A percentile compares a stretch with the other conserved stretches of the same genome.
Conservation (phyloP, 2,329 filamentous ascomycete species). For the Alternaria gansuensis region DNA sequence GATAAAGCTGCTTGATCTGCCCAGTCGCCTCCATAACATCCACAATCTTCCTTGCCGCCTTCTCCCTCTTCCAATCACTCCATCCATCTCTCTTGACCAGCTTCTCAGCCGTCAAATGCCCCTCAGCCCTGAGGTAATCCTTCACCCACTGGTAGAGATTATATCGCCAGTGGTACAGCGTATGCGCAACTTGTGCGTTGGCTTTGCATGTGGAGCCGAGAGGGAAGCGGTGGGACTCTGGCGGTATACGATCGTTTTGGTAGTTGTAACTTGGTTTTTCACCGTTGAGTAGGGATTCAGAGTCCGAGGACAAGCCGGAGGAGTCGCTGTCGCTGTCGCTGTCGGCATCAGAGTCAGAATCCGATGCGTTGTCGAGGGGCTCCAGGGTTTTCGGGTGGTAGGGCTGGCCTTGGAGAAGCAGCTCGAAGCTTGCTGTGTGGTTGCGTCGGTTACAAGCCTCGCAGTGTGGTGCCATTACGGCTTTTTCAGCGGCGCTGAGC, state of each 20-base stretch:
- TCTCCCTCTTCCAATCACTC: slow-evolving; percentile 66
- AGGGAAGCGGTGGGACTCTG: slow-evolving; percentile 41
- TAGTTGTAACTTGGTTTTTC: slow-evolving; percentile 40
- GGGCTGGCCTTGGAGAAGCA: slow-evolving; percentile 70
- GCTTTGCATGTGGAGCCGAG: slow-evolving; percentile 61
- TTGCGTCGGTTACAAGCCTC: slow-evolving; percentile 75
- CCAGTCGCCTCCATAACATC: slow-evolving; percentile 69
- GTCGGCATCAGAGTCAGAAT: slow-evolving; percentile 33
- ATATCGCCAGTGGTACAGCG: slow-evolving; percentile 77
- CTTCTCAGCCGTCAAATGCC: slow-evolving; percentile 65
- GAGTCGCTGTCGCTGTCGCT: slow-evolving; percentile 20
- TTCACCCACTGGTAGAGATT: slow-evolving; percentile 77
- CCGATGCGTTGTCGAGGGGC: slow-evolving; percentile 62
- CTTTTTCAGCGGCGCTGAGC: slow-evolving; percentile 22
- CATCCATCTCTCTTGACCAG: slow-evolving; percentile 69
- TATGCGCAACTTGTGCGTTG: slow-evolving; percentile 75
- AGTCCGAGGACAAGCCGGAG: slow-evolving; percentile 32
- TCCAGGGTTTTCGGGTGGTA: slow-evolving; percentile 73
- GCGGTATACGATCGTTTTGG: slow-evolving; percentile 41
- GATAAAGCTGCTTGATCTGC: slow-evolving; percentile 69
- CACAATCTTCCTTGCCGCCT: slow-evolving; percentile 70
- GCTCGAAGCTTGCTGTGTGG: slow-evolving; percentile 72
- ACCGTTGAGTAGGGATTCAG: slow-evolving; percentile 31
- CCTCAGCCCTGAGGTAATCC: slow-evolving; percentile 66
- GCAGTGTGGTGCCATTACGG: slow-evolving; percentile 57